Percentiles rank a stretch among this genome's conserved stretches.
Conservation (phyloP, 495 filamentous ascomycete genomes). For the Penicillium ochrochloron region DNA sequence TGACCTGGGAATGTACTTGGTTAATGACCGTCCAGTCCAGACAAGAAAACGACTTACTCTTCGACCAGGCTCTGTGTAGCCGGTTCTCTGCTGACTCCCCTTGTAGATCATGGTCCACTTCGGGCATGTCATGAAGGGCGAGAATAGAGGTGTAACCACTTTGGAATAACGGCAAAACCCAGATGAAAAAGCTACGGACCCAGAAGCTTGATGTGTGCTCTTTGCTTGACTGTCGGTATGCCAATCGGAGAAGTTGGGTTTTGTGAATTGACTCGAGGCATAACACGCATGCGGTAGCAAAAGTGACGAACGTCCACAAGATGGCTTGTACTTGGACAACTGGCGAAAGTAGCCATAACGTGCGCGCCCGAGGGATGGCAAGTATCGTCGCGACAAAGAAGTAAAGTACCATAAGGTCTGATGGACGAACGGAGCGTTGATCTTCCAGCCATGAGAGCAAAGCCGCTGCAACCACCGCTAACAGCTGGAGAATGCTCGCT, state of each 20-base stretch:
- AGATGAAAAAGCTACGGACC: slow-evolving; percentile 38
- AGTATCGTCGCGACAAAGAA: slow-evolving; percentile 32
- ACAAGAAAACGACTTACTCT: neutral
- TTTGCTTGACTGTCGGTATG: slow-evolving; percentile 24
- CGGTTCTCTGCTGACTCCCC: slow-evolving; percentile 7
- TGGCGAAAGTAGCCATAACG: slow-evolving; percentile 31
- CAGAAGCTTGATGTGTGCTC: slow-evolving; percentile 37
- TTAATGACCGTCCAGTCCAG: neutral
- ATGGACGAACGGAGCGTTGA: slow-evolving; percentile 39
- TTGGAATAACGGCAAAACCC: slow-evolving; percentile 37
- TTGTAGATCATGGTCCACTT: slow-evolving; percentile 15
- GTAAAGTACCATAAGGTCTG: slow-evolving; percentile 39
- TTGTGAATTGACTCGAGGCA: slow-evolving; percentile 37
- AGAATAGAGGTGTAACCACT: slow-evolving; percentile 33
- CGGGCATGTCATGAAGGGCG: slow-evolving; percentile 34
- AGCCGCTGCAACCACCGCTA: slow-evolving; percentile 18
- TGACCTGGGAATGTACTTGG: neutral
- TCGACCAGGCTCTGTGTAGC: slow-evolving; percentile 9
- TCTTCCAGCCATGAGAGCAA: slow-evolving; percentile 38
- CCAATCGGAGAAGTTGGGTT: slow-evolving; percentile 21
- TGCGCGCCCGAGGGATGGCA: slow-evolving; percentile 33
- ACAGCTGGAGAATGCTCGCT: slow-evolving; percentile 23
- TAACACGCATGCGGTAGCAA: slow-evolving; percentile 21
- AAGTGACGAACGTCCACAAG: slow-evolving; percentile 21
- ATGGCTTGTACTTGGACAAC: slow-evolving; percentile 3